Percentiles rank a stretch among this genome's conserved stretches.
Evolutionary conservation across 1,139 yeast genomes (phyloP).

Genomic region (Ogataea hybrid): DNA sequence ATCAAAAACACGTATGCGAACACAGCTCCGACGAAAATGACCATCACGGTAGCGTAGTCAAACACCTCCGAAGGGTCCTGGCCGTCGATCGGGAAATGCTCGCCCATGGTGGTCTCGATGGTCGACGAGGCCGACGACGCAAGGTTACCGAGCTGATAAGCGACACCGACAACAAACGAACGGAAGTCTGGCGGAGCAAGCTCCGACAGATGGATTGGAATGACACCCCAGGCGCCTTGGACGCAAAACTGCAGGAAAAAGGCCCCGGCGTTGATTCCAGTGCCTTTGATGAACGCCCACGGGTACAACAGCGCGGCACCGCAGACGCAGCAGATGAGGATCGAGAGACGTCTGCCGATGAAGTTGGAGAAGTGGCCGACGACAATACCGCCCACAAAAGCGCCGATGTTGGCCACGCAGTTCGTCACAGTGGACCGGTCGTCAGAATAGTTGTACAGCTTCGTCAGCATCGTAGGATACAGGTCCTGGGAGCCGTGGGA

Average conservation of each 20-base stretch:
- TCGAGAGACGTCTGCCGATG: slow-evolving; percentile 57
- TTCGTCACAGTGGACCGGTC: slow-evolving; percentile 65
- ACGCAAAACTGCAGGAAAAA: slow-evolving; percentile 79
- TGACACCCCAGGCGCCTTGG: slow-evolving; percentile 88
- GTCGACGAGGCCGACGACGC: slow-evolving; percentile 84
- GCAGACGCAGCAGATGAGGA: slow-evolving; percentile 56
- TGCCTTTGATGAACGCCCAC: slow-evolving; percentile 59
- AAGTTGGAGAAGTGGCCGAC: slow-evolving; percentile 62
- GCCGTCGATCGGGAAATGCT: slow-evolving; percentile 47
- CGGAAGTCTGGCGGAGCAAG: slow-evolving; percentile 76
- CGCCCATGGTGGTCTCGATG: slow-evolving; percentile 75
- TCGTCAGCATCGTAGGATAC: slow-evolving; percentile 61
- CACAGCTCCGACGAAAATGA: slow-evolving; percentile 79
- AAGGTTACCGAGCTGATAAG: slow-evolving; percentile 82
- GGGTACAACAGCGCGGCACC: slow-evolving; percentile 67
- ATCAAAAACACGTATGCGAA: slow-evolving; percentile 59
- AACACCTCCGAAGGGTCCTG: neutral
- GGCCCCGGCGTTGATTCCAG: slow-evolving; percentile 71
- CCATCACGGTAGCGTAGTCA: slow-evolving; percentile 69
- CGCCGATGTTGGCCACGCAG: slow-evolving; percentile 70
- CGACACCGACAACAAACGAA: slow-evolving; percentile 69
- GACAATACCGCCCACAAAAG: slow-evolving; percentile 60
- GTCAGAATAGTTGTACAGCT: slow-evolving; percentile 48
- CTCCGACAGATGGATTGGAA: slow-evolving; percentile 76
- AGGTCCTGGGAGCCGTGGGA: slow-evolving; percentile 76